Base-by-base conservation (phyloP, 352 stramenopile species). In the Phytophthora hibernalis region DNA sequence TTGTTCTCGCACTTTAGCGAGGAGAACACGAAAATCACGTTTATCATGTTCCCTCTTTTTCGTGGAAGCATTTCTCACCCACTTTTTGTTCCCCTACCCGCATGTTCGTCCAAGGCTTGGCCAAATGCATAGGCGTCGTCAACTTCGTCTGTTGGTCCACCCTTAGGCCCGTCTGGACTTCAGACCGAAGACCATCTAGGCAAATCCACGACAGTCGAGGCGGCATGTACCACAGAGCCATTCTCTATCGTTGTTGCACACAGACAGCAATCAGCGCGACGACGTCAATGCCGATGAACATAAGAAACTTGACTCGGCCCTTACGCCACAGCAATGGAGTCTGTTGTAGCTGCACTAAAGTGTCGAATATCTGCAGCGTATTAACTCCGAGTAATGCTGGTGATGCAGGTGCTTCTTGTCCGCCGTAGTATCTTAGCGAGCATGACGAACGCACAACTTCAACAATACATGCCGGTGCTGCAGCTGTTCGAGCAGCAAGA, bases 201-300 rank as follows among this genome's bases (percentile, higher is more conserved):
- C 26, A 31, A 31, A 31, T 31, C 26, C 26, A 31, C n/a, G n/a
- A n/a, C n/a, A n/a, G n/a, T n/a, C n/a, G 26, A 61, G 51, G 37
- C 26, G 5, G 40, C 26, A 12, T 30, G 24, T 67, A 52, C 59
- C 59, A 67, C 59, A 31, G 10, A 40, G 11, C 31, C 49, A 44
- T 58, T 58, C 51, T 61, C 44, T 64, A 42, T 51, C 38, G 38
- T 16, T 31, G 40, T 67, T 67, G 30, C 49, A 61, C 50, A 67
- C 58, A 54, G 30, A 20, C 49, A 67, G 51, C 59, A 61, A 65
- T 60, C 58, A 59, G 20, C 20, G 11, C 7, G 16, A 53, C 26
- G 54, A 61, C 35, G 37, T 31, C 26, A 7, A 7, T 7, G 26
- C 26, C 9, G 26, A 30, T 6, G 26, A 6, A 30, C 26, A 6